phyloP scores from a whole-genome alignment of 1,139 yeast genomes.

The Diutina sp. region DNA sequence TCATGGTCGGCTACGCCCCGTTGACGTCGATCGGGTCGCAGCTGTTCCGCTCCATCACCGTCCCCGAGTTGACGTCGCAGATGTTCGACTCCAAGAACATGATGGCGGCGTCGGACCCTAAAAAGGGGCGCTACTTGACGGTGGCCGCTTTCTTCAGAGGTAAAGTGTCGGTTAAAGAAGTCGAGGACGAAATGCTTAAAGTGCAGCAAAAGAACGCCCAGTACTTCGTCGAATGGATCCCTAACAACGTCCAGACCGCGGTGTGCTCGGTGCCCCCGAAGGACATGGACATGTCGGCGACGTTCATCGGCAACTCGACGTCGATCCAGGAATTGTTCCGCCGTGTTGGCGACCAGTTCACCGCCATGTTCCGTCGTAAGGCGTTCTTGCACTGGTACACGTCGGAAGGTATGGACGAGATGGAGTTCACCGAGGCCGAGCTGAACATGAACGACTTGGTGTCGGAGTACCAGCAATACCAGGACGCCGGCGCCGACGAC shows the following conservation, averaged over 20 bases:
- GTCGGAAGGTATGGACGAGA: slow-evolving; percentile 90
- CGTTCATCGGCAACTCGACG: slow-evolving; percentile 85
- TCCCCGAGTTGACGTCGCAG: slow-evolving; percentile 87
- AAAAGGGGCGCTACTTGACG: slow-evolving; percentile 84
- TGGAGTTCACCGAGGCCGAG: slow-evolving; percentile 83
- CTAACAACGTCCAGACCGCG: slow-evolving; percentile 90
- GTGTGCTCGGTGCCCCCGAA: slow-evolving; percentile 85
- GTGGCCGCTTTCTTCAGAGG: slow-evolving; percentile 93
- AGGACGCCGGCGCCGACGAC: slow-evolving; percentile 69
- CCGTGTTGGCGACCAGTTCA: slow-evolving; percentile 82
- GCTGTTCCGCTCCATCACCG: slow-evolving; percentile 73
- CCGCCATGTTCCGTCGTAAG: slow-evolving; percentile 86
- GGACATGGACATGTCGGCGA: slow-evolving; percentile 79
- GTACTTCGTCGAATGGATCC: slow-evolving; percentile 92
- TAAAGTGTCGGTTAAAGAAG: slow-evolving; percentile 82
- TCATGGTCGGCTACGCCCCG: slow-evolving; percentile 92
- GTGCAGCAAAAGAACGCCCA: slow-evolving; percentile 73
- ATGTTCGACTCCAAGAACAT: slow-evolving; percentile 83
- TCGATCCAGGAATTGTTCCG: slow-evolving; percentile 84
- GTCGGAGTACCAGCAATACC: slow-evolving; percentile 86
- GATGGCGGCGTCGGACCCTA: slow-evolving; percentile 94
- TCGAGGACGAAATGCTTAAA: slow-evolving; percentile 83
- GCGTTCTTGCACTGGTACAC: slow-evolving; percentile 96
- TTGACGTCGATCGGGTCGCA: slow-evolving; percentile 69
- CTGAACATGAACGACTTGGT: slow-evolving; percentile 75